phyloP scores from a whole-genome alignment of 352 stramenopile species.

The Globisporangium rhizosaccharum region DNA sequence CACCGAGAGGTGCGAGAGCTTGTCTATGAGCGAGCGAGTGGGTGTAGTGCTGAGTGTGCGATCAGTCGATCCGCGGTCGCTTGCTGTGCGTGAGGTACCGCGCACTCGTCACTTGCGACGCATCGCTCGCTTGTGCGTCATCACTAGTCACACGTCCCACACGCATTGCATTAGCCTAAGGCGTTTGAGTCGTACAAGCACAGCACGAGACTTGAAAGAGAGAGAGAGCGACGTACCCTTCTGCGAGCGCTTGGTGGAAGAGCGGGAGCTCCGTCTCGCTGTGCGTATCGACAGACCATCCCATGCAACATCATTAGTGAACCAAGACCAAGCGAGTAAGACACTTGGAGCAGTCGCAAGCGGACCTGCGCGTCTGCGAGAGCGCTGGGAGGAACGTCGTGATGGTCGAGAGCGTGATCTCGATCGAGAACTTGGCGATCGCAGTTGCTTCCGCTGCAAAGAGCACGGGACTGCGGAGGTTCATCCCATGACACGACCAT shows the following conservation, averaged over 20 bases:
- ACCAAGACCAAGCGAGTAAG: not conserved
- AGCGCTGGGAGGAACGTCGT: conserved; percentile 69
- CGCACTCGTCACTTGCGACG: conserved; percentile 38
- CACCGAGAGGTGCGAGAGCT: too few relatives aligned
- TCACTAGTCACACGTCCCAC: not conserved
- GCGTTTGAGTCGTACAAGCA: too few relatives aligned
- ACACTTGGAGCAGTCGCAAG: not conserved
- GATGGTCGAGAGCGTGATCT: conserved; percentile 80
- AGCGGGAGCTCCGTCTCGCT: conserved; percentile 35
- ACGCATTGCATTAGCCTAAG: too few relatives aligned
- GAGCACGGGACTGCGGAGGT: conserved; percentile 46
- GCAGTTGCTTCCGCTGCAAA: conserved; percentile 69
- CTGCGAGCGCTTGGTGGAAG: conserved; percentile 15
- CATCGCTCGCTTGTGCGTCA: conserved; percentile 24
- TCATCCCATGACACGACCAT: not conserved
- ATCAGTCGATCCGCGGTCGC: conserved; percentile 33
- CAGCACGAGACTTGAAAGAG: not conserved
- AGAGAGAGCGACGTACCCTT: not conserved
- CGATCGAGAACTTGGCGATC: conserved; percentile 59
- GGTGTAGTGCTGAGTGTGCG: too few relatives aligned
- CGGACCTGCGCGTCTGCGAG: conserved; percentile 46
- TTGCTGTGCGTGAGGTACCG: conserved; percentile 65
- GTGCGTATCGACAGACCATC: not conserved
- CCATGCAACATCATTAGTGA: not conserved
- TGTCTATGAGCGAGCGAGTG: too few relatives aligned